These are phyloP conservation scores for Panaeolus cyanescens DNA, from an alignment of 768 basidiomycete genomes.

Conservation along the genomic window DNA sequence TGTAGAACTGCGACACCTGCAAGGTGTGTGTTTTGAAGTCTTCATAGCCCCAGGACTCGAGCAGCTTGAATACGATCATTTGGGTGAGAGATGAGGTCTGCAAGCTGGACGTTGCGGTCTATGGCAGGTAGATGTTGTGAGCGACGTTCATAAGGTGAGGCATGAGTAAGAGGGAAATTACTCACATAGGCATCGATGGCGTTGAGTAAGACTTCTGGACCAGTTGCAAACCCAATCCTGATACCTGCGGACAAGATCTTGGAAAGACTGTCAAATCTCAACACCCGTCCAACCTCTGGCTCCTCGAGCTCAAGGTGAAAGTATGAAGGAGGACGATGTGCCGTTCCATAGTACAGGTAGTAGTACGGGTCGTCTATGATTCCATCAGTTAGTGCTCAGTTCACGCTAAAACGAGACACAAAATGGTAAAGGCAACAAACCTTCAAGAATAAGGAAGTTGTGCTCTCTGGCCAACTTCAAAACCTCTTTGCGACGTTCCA, in stretches of 20 bases:
- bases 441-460: constrained; percentile 85
- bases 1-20: constrained; percentile 74
- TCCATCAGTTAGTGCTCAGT: too few species aligned
- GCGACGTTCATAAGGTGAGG: not conserved
- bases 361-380: constrained; percentile 78
- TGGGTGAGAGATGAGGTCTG: constrained; percentile 69
- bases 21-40: constrained; percentile 72
- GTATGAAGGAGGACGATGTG: constrained; percentile 71
- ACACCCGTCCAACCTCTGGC: constrained; percentile 71
- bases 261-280: constrained; percentile 89
- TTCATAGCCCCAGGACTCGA: constrained; percentile 74
- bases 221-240: constrained; percentile 80
- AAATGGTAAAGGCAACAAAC: constrained; percentile 33
- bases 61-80: constrained; percentile 56
- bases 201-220: constrained; percentile 65
- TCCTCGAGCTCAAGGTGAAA: constrained; percentile 76
- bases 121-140: constrained; percentile 3
- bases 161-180: constrained; percentile 10
- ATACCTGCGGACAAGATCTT: constrained; percentile 81
- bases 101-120: constrained; percentile 71
- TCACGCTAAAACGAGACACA: not conserved
- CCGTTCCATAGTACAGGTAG: constrained; percentile 73
- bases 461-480: constrained; percentile 71
- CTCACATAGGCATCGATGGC: constrained; percentile 73
- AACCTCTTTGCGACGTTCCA: constrained; percentile 70